Evolutionary conservation across 108 stramenopile species (phyloP).

Genomic region (Nitzschia inconspicua): DNA sequence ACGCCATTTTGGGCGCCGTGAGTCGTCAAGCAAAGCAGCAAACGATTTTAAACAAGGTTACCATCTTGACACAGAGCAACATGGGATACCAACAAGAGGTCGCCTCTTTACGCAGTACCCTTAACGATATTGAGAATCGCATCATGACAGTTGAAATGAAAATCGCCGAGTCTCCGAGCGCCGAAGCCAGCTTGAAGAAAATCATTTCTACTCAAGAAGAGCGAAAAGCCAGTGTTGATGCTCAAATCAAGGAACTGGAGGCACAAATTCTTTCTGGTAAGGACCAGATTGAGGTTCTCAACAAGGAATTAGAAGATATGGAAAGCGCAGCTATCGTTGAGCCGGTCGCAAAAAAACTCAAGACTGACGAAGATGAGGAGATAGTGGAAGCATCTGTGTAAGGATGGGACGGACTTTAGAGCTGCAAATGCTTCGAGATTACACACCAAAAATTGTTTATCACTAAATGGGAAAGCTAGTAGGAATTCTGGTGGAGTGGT

Average conservation of each 20-base stretch:
- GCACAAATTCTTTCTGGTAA: slow-evolving; percentile 2
- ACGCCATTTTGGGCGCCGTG: slow-evolving; percentile 23
- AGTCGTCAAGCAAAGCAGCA: slow-evolving; percentile 23
- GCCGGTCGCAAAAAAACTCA: too few relatives aligned
- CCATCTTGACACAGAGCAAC: slow-evolving; percentile 22
- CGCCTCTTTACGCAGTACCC: slow-evolving; percentile 11
- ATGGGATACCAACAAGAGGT: slow-evolving; percentile 25
- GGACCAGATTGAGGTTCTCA: slow-evolving; percentile 1
- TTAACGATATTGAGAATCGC: slow-evolving; percentile 26
- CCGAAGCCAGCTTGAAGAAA: slow-evolving; percentile 9
- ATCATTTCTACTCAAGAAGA: slow-evolving; percentile 21
- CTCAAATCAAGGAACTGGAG: slow-evolving; percentile 5
- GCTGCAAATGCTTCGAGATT: too few relatives aligned
- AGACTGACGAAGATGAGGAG: too few relatives aligned
- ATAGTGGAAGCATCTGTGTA: too few relatives aligned
- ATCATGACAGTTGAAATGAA: slow-evolving; percentile 30
- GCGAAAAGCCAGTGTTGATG: not conserved
- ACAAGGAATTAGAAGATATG: slow-evolving; percentile 8
- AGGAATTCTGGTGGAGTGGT: too few relatives aligned
- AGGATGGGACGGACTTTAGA: too few relatives aligned
- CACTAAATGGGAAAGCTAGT: too few relatives aligned
- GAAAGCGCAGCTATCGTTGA: not conserved
- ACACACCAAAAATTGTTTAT: not conserved
- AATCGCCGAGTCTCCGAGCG: slow-evolving; percentile 20
- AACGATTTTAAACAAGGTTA: slow-evolving; percentile 25